phyloP scores from a whole-genome alignment of 2,329 filamentous ascomycete species.

The Epichloe glyceriae region DNA sequence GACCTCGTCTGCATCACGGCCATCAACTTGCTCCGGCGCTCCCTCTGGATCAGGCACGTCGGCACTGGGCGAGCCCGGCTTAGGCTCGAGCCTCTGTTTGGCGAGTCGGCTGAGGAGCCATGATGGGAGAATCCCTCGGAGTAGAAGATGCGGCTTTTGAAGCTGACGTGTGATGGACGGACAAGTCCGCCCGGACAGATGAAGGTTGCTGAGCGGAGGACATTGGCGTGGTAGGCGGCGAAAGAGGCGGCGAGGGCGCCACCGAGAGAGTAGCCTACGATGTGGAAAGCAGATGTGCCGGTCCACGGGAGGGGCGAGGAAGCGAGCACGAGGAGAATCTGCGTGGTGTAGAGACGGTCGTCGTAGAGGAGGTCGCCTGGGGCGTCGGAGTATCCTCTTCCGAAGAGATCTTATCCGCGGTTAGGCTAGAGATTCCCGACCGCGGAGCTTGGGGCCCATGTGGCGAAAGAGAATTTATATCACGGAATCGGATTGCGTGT shows the following conservation, averaged over 20 bases:
- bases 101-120: constrained; percentile 41
- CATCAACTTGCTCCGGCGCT: neutral
- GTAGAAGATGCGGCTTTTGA: constrained; percentile 51
- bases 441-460: too few species aligned
- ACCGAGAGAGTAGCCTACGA: constrained; percentile 73
- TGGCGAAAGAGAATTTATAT: too few species aligned
- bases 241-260: constrained; percentile 68
- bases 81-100: constrained; percentile 32
- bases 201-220: constrained; percentile 51
- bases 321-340: constrained; percentile 56
- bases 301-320: constrained; percentile 61
- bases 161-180: constrained; percentile 46
- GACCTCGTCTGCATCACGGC: constrained; percentile 13
- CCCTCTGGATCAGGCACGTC: constrained; percentile 13
- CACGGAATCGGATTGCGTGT: too few species aligned
- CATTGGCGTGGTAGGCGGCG: constrained; percentile 51
- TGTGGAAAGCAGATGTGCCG: constrained; percentile 40
- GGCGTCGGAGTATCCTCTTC: constrained; percentile 52
- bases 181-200: constrained; percentile 59
- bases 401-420: constrained; percentile 46
- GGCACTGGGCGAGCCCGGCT: constrained; percentile 18
- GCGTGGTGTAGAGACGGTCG: constrained; percentile 56
- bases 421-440: too few species aligned
- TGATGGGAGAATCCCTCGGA: constrained; percentile 45
- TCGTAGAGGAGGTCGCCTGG: constrained; percentile 58